phyloP scores from a whole-genome alignment of 2,329 filamentous ascomycete species.

The Chaetomiaceae sp. region DNA sequence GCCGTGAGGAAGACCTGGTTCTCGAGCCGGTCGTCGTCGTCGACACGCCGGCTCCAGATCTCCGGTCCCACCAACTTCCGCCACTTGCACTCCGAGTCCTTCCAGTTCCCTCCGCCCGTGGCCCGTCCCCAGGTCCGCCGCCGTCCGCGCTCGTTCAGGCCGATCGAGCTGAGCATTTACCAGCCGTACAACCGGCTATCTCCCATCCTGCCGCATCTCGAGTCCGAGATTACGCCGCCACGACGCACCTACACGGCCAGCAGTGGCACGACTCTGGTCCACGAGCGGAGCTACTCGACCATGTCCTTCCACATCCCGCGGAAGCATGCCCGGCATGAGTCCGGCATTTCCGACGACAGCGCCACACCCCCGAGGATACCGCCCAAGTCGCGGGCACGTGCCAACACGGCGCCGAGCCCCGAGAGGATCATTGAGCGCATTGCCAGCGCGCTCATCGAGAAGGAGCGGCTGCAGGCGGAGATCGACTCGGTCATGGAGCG shows the following conservation, averaged over 20 bases:
- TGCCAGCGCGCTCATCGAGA: slow-evolving; percentile 51
- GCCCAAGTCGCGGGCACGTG: slow-evolving; percentile 39
- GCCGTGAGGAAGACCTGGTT: slow-evolving; percentile 38
- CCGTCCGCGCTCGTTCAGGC: slow-evolving; percentile 40
- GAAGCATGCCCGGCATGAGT: slow-evolving; percentile 33
- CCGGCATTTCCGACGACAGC: slow-evolving; percentile 28
- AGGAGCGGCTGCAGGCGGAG: slow-evolving; percentile 51
- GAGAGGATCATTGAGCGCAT: slow-evolving; percentile 50
- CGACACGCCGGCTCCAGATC: slow-evolving; percentile 46
- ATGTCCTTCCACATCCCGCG: slow-evolving; percentile 52
- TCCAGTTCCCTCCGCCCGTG: slow-evolving; percentile 29
- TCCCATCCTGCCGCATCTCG: slow-evolving; percentile 50
- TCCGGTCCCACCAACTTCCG: slow-evolving; percentile 55
- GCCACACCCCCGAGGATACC: slow-evolving; percentile 37
- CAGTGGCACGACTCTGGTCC: slow-evolving; percentile 31
- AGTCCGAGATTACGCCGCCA: slow-evolving; percentile 35
- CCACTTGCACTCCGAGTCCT: slow-evolving; percentile 47
- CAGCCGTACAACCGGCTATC: slow-evolving; percentile 42
- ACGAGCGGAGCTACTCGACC: slow-evolving; percentile 43
- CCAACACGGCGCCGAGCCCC: slow-evolving; percentile 41
- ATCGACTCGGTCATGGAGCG: slow-evolving; percentile 56
- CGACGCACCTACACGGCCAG: slow-evolving; percentile 34
- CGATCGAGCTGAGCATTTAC: slow-evolving; percentile 53
- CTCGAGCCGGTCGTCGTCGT: slow-evolving; percentile 38
- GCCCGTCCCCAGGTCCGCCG: slow-evolving; percentile 10